These are phyloP conservation scores for Vigna unguiculata DNA, from an alignment of 306 rosid species.

Conservation along the genomic window DNA sequence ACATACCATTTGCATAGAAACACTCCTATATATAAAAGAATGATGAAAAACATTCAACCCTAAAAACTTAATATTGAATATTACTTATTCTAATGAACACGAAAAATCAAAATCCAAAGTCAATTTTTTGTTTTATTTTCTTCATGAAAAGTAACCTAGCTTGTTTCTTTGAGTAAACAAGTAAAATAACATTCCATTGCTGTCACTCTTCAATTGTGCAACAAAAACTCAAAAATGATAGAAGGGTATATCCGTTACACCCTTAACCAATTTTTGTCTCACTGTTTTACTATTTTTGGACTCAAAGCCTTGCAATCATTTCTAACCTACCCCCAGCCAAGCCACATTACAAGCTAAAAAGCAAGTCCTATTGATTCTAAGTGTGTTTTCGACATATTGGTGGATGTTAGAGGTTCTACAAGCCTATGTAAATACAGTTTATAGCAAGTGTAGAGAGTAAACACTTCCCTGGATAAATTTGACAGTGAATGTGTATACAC, in stretches of 20 bases:
- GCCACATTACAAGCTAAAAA: too few species aligned
- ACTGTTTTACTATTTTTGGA: too few species aligned
- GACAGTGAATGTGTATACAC: too few species aligned
- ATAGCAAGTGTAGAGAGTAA: too few species aligned
- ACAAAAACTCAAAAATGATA: not conserved
- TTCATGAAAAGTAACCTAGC: slow-evolving; percentile 3
- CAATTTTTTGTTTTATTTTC: not conserved
- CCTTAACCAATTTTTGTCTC: too few species aligned
- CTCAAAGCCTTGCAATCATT: too few species aligned
- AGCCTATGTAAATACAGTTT: too few species aligned
- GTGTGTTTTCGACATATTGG: too few species aligned
- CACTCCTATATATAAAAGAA: slow-evolving; percentile 3
- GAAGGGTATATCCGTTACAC: not conserved
- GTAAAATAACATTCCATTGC: not conserved
- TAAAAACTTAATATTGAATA: not conserved
- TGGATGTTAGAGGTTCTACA: too few species aligned
- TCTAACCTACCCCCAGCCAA: too few species aligned
- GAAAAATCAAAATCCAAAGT: not conserved
- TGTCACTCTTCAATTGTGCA: not conserved
- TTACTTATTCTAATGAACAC: not conserved
- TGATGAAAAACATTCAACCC: not conserved
- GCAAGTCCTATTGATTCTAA: too few species aligned
- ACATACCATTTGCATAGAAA: not conserved
- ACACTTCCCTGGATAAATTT: too few species aligned
- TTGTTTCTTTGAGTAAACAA: not conserved